phyloP scores from a whole-genome alignment of 2,329 filamentous ascomycete species.

The Cordyceps tenuipes region DNA sequence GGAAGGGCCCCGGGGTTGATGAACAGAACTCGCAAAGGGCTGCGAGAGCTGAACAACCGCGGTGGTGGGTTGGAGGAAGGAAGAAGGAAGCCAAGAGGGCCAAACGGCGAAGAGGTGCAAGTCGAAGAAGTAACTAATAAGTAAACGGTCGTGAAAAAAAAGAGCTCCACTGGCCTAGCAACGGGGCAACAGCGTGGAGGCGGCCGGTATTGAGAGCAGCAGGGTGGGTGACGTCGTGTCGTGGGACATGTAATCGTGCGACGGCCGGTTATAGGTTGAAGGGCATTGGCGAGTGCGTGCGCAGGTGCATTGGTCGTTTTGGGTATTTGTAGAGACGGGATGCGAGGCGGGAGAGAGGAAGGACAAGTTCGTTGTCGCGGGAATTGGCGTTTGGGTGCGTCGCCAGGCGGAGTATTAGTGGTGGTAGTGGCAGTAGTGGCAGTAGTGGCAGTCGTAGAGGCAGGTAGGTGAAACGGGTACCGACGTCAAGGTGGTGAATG shows the following conservation, averaged over 20 bases:
- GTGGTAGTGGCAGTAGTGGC: too few relatives aligned
- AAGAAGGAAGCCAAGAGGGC: neutral
- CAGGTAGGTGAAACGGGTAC: neutral
- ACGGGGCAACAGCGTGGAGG: conserved; percentile 16
- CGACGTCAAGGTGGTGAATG: neutral
- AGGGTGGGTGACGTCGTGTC: conserved; percentile 17
- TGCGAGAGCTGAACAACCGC: conserved; percentile 13
- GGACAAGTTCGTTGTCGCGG: neutral
- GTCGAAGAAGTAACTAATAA: conserved; percentile 1
- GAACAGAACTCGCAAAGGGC: conserved; percentile 7
- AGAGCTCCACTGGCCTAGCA: conserved; percentile 11
- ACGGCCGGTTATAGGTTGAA: neutral
- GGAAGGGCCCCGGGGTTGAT: neutral
- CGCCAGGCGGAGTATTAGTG: neutral
- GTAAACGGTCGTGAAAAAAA: conserved; percentile 13
- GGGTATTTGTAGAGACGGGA: neutral
- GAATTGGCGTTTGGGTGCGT: neutral
- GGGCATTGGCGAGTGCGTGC: neutral
- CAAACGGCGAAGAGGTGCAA: neutral
- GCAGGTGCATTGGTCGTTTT: neutral
- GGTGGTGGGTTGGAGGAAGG: conserved; percentile 9
- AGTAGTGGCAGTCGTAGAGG: too few relatives aligned
- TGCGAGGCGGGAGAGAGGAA: neutral
- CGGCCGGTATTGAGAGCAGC: conserved; percentile 13
- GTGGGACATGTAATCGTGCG: neutral